A percentile compares a stretch with the other conserved stretches of the same genome.
Evolutionary conservation across 148 eudicot species (phyloP).

Genomic region (Selenicereus undatus): DNA sequence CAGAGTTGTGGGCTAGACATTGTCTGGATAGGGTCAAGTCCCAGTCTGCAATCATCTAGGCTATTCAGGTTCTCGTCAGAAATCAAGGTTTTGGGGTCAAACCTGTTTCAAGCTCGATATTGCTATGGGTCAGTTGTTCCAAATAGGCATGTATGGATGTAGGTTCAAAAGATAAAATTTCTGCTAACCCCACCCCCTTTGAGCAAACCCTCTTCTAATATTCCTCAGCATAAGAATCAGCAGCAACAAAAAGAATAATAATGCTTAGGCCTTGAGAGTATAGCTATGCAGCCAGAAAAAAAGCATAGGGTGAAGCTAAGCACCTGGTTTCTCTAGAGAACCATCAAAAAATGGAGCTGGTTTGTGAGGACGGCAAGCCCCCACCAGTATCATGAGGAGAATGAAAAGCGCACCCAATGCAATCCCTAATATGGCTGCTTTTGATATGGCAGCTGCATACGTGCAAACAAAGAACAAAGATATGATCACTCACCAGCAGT

Average conservation of each 20-base stretch:
- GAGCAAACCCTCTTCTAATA: background rate
- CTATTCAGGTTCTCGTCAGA: background rate
- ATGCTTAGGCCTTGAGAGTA: too few species aligned
- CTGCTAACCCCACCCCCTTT: too few species aligned
- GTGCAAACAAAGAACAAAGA: background rate
- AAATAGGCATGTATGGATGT: too few species aligned
- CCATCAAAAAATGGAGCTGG: conserved; percentile 61
- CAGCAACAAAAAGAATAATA: too few species aligned
- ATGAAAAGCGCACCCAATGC: conserved; percentile 88
- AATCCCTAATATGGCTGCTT: conserved; percentile 88
- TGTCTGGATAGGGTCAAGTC: background rate
- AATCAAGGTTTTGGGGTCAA: background rate
- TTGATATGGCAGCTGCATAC: conserved; percentile 59
- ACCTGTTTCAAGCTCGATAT: background rate
- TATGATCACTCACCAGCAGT: too few species aligned
- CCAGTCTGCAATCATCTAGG: background rate
- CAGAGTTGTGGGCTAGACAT: too few species aligned
- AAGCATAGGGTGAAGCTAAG: background rate
- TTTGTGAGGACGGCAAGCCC: conserved; percentile 71
- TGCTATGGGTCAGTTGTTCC: too few species aligned
- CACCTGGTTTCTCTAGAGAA: conserved; percentile 89
- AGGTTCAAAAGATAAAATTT: too few species aligned
- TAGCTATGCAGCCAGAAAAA: too few species aligned
- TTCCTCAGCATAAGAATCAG: background rate
- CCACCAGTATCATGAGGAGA: conserved; percentile 75